phyloP scores from a whole-genome alignment of 2,329 filamentous ascomycete genomes.

The Fusarium dimerum region DNA sequence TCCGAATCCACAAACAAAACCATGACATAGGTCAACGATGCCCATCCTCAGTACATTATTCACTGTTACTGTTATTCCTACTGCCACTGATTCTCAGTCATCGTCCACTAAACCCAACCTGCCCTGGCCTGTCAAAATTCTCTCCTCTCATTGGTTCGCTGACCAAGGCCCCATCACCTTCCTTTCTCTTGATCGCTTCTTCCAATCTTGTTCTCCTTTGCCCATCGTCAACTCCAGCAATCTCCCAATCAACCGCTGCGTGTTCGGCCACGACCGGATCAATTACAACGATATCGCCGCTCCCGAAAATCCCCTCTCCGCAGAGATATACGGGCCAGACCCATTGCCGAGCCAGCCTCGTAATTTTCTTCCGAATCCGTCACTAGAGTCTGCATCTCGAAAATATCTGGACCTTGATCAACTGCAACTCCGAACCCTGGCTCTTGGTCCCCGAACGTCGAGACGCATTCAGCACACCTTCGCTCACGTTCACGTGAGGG shows the following conservation, averaged over 20 bases:
- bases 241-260: constrained; percentile 16
- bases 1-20: too few species aligned
- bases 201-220: constrained; percentile 24
- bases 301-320: neutral
- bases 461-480: constrained; percentile 11
- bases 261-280: constrained; percentile 10
- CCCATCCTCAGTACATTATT: neutral
- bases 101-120: constrained; percentile 4
- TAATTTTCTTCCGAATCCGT: constrained; percentile 21
- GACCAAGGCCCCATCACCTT: constrained; percentile 18
- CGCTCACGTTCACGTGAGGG: constrained; percentile 25
- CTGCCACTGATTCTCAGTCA: neutral
- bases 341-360: constrained; percentile 12
- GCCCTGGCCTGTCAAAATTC: constrained; percentile 9
- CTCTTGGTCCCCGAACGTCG: constrained; percentile 11
- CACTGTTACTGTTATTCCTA: neutral
- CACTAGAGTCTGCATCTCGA: constrained; percentile 4
- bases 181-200: constrained; percentile 20
- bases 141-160: constrained; percentile 18
- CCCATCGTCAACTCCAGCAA: constrained; percentile 25
- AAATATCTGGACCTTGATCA: constrained; percentile 13
- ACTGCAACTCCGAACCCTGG: constrained; percentile 18
- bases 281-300: neutral
- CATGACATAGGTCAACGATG: constrained; percentile 12
- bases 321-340: constrained; percentile 7